These are phyloP conservation scores for Areca catechu DNA, from an alignment of 176 grass and related monocot genomes.

Conservation along the genomic window DNA sequence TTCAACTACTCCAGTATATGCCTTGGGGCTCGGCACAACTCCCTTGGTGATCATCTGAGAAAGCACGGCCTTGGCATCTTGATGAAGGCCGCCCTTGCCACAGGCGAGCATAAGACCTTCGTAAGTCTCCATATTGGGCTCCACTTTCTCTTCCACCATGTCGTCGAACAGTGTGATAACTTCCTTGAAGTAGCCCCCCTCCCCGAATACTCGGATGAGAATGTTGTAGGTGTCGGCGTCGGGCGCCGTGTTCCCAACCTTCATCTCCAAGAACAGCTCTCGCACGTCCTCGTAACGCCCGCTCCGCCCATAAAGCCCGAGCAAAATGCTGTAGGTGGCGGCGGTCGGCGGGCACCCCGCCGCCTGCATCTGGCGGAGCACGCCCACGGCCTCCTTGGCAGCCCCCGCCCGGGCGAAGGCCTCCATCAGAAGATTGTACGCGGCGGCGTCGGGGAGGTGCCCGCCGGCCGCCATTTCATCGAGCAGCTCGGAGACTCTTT, in stretches of 20 bases:
- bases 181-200: conserved; percentile 94
- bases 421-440: conserved; percentile 79
- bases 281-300: conserved; percentile 78
- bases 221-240: conserved; percentile 91
- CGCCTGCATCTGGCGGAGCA: conserved; percentile 80
- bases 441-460: conserved; percentile 44
- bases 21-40: conserved; percentile 70
- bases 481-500: conserved; percentile 52
- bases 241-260: conserved; percentile 42
- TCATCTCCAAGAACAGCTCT: conserved; percentile 87
- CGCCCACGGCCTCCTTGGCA: conserved; percentile 44
- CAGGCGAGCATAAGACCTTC: conserved; percentile 79
- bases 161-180: conserved; percentile 78
- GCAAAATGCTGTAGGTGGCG: conserved; percentile 70
- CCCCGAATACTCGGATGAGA: conserved; percentile 62
- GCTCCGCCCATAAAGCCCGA: conserved; percentile 65
- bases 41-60: conserved; percentile 57
- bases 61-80: conserved; percentile 79
- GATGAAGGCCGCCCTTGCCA: conserved; percentile 80
- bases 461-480: conserved; percentile 50
- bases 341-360: conserved; percentile 65
- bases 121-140: conserved; percentile 81
- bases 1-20: conserved; percentile 84
- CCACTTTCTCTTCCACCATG: conserved; percentile 57
- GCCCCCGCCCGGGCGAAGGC: conserved; percentile 54